A percentile compares a stretch with the other conserved stretches of the same genome.
Evolutionary conservation across 2,329 filamentous ascomycete species (phyloP).

Genomic region (Cordyceps cateniannulata): DNA sequence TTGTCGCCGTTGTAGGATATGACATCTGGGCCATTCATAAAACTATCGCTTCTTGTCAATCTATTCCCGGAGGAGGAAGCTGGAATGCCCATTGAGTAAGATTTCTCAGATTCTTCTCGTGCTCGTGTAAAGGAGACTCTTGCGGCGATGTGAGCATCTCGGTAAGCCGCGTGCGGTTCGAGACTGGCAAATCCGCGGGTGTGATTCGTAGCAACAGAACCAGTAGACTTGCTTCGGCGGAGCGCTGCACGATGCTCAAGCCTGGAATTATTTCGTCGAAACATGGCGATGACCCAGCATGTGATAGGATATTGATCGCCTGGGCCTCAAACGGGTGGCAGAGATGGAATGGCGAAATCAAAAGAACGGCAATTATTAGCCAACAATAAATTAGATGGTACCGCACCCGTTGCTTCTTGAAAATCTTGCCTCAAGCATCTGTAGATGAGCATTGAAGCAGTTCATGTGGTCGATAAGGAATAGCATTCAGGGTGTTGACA

Average conservation of each 20-base stretch:
- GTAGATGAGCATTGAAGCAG: not conserved
- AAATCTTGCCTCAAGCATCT: not conserved
- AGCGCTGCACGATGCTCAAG: conserved; percentile 35
- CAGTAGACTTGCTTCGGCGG: conserved; percentile 47
- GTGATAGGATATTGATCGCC: not conserved
- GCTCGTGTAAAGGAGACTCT: conserved; percentile 51
- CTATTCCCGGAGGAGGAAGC: not conserved
- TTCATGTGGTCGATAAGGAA: not conserved
- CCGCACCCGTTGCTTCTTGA: not conserved
- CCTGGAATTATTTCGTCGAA: conserved; percentile 42
- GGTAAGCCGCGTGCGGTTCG: conserved; percentile 40
- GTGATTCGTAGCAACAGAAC: conserved; percentile 34
- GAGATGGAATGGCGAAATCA: not conserved
- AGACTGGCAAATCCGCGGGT: conserved; percentile 41
- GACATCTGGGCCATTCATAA: conserved; percentile 15
- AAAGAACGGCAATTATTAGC: not conserved
- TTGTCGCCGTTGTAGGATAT: conserved; percentile 15
- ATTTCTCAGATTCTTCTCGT: conserved; percentile 20
- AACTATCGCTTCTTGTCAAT: conserved; percentile 18
- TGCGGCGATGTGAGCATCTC: conserved; percentile 58
- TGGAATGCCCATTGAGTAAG: not conserved
- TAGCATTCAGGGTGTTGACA: not conserved
- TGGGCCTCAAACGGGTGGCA: not conserved
- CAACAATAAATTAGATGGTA: conserved; percentile 6
- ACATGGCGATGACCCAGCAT: conserved; percentile 30